Conservation (phyloP, 2,329 filamentous ascomycete genomes). For the Xylaria digitata region DNA sequence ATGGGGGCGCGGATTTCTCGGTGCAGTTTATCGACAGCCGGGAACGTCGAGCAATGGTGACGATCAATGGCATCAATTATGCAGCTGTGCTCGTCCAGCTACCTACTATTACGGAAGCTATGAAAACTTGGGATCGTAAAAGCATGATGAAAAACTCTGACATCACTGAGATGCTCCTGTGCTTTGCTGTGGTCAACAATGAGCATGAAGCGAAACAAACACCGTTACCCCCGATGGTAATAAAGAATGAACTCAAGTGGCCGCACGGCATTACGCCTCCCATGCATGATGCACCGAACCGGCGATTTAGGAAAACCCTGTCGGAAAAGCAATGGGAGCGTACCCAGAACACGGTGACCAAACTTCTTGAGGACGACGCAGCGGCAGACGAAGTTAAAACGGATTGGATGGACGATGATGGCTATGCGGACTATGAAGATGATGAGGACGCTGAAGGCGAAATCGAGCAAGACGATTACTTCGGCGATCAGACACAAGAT, state of each 20-base stretch:
- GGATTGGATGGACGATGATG: conserved; percentile 69
- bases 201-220: conserved; percentile 74
- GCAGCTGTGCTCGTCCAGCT: conserved; percentile 85
- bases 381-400: conserved; percentile 69
- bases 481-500: conserved; percentile 51
- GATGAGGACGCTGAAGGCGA: conserved; percentile 62
- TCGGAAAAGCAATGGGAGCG: conserved; percentile 86
- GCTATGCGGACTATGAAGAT: conserved; percentile 57
- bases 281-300: conserved; percentile 85
- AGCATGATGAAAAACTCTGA: conserved; percentile 90
- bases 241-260: conserved; percentile 73
- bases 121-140: conserved; percentile 94
- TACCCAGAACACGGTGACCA: conserved; percentile 82
- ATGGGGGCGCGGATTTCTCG: conserved; percentile 79
- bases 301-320: conserved; percentile 84
- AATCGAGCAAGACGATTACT: conserved; percentile 66
- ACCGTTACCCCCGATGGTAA: conserved; percentile 77
- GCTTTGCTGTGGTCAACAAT: conserved; percentile 74
- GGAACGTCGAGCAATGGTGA: conserved; percentile 77
- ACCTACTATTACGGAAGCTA: conserved; percentile 86
- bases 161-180: conserved; percentile 88
- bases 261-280: conserved; percentile 89
- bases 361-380: conserved; percentile 76
- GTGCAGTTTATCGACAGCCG: conserved; percentile 84
- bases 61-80: conserved; percentile 75